A percentile compares a stretch with the other conserved stretches of the same genome.
These are phyloP conservation scores for Candida ficus DNA, from an alignment of 805 yeast genomes.

Conservation along the genomic window DNA sequence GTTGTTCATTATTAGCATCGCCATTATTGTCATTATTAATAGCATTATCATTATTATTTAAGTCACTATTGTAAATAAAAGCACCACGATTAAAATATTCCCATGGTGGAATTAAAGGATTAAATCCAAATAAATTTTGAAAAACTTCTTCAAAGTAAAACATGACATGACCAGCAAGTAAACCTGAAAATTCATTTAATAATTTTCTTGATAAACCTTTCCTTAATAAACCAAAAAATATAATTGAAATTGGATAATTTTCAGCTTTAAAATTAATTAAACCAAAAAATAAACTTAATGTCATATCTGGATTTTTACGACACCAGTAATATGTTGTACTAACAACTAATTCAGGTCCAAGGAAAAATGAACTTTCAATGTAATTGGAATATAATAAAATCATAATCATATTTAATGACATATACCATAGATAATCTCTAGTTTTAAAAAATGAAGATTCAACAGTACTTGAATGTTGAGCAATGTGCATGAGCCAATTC, in stretches of 20 bases:
- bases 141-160: slow-evolving; percentile 21
- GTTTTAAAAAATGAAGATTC: slow-evolving; percentile 11
- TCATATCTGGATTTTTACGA: slow-evolving; percentile 15
- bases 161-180: slow-evolving; percentile 17
- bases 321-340: slow-evolving; percentile 17
- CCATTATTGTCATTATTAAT: neutral
- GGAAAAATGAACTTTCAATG: slow-evolving; percentile 1
- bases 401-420: slow-evolving; percentile 7
- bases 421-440: slow-evolving; percentile 19
- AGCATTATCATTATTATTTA: neutral
- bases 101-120: slow-evolving; percentile 22
- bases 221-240: slow-evolving; percentile 3
- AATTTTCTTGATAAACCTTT: neutral
- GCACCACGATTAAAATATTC: neutral
- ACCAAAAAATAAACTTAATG: slow-evolving; percentile 9
- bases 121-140: slow-evolving; percentile 15
- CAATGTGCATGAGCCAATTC: slow-evolving; percentile 4
- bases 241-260: slow-evolving; percentile 9
- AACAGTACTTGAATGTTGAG: slow-evolving; percentile 11
- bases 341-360: slow-evolving; percentile 11
- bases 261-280: slow-evolving; percentile 13
- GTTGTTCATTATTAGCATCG: neutral
- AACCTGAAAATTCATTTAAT: slow-evolving; percentile 6
- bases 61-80: neutral
- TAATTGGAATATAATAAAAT: slow-evolving; percentile 10